These are phyloP conservation scores for Cystobasidium sp. DNA, from an alignment of 1,284 basidiomycete genomes.

Conservation along the genomic window DNA sequence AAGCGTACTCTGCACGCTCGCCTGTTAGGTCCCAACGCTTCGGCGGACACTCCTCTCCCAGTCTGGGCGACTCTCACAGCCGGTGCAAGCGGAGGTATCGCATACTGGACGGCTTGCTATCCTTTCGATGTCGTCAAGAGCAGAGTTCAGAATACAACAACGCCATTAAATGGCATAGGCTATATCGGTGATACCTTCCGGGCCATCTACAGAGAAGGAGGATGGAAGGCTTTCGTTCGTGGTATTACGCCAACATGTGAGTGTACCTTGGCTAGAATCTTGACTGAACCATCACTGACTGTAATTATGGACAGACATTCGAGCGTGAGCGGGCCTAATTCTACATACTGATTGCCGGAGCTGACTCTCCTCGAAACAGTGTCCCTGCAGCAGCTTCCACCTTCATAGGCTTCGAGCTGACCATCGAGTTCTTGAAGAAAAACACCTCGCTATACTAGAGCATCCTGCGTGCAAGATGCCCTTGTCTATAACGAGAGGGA, in stretches of 20 bases:
- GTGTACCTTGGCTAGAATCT: conserved; percentile 51
- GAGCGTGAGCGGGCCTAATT: conserved; percentile 51
- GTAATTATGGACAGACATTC: conserved; percentile 47
- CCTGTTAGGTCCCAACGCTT: conserved; percentile 61
- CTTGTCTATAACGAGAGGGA: neutral
- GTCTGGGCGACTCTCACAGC: conserved; percentile 86
- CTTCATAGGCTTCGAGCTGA: conserved; percentile 88
- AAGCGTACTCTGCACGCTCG: conserved; percentile 73
- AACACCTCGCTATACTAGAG: conserved; percentile 39
- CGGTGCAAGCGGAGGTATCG: conserved; percentile 85
- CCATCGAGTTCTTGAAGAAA: conserved; percentile 64
- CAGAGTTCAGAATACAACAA: conserved; percentile 76
- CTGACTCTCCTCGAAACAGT: conserved; percentile 60
- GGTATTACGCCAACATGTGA: conserved; percentile 48
- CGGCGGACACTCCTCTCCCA: conserved; percentile 64
- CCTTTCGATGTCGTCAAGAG: conserved; percentile 91
- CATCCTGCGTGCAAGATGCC: neutral
- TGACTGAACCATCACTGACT: conserved; percentile 57
- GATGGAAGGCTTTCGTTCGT: conserved; percentile 65
- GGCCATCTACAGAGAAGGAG: conserved; percentile 72
- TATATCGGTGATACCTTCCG: conserved; percentile 77
- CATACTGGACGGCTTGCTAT: conserved; percentile 93
- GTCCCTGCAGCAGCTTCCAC: conserved; percentile 89
- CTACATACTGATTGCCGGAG: conserved; percentile 1
- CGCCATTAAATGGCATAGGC: conserved; percentile 73